Percentiles rank a stretch among this genome's conserved stretches.
phyloP scores from a whole-genome alignment of 495 filamentous ascomycete genomes.

The Podospora fimiseda region DNA sequence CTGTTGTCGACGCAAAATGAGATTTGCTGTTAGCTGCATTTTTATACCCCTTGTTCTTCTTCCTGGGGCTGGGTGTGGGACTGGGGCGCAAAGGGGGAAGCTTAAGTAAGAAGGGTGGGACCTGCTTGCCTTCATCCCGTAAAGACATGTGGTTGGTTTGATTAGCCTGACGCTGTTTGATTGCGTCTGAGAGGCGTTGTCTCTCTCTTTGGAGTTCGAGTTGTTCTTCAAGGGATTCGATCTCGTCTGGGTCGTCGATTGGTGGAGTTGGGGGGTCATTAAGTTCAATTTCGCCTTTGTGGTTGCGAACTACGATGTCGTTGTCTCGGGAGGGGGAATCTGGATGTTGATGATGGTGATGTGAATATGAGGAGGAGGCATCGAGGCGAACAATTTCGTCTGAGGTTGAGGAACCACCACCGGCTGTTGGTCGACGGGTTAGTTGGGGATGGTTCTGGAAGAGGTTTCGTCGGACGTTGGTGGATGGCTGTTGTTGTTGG shows the following conservation, averaged over 20 bases:
- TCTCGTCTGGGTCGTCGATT: constrained; percentile 50
- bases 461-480: neutral
- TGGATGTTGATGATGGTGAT: constrained; percentile 4
- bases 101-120: neutral
- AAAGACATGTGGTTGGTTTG: constrained; percentile 55
- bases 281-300: constrained; percentile 69
- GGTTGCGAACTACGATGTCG: constrained; percentile 69
- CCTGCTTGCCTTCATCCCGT: constrained; percentile 57
- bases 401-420: constrained; percentile 33
- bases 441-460: neutral
- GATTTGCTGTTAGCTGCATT: neutral
- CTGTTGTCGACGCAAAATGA: constrained; percentile 32
- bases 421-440: constrained; percentile 48
- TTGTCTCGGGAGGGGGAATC: constrained; percentile 17
- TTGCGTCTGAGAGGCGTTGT: constrained; percentile 45
- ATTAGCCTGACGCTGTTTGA: constrained; percentile 53
- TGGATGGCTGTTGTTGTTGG: neutral
- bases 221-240: constrained; percentile 32
- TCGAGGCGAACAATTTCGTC: constrained; percentile 29
- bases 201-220: constrained; percentile 45
- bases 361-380: constrained; percentile 22
- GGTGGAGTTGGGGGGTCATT: constrained; percentile 52
- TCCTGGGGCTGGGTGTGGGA: no score
- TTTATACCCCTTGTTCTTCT: no score
- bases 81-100: neutral